These are phyloP conservation scores for Eudorina sp. DNA, from an alignment of 139 green algal genomes.

Conservation along the genomic window DNA sequence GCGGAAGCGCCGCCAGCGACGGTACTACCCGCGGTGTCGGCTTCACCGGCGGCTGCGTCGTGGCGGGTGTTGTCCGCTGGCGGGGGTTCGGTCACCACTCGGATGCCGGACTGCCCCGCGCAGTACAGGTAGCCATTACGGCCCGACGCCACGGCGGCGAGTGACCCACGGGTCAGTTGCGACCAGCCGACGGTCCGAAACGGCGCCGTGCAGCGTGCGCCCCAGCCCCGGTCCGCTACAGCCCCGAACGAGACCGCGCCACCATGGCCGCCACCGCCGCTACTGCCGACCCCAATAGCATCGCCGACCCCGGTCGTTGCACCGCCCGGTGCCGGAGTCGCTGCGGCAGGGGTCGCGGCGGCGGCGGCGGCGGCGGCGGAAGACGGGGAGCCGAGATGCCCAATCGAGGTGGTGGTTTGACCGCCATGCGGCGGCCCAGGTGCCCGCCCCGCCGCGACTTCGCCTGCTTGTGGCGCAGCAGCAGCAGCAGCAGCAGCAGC, in stretches of 20 bases:
- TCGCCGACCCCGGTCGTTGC: neutral
- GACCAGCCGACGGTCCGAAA: conserved; percentile 46
- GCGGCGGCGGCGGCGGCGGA: neutral
- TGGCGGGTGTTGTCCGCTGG: neutral
- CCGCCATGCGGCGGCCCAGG: neutral
- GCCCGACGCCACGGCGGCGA: conserved; percentile 16
- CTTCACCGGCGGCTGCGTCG: neutral
- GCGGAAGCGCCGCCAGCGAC: neutral
- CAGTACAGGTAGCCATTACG: conserved; percentile 54
- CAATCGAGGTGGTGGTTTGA: too few species aligned
- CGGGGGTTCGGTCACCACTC: conserved; percentile 57
- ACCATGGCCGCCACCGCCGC: neutral
- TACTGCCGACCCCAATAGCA: neutral
- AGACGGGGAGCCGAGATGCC: too few species aligned
- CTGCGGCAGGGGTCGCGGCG: neutral
- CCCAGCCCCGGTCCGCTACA: conserved; percentile 46
- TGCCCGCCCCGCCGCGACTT: neutral
- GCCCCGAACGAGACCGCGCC: neutral
- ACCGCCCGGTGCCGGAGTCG: neutral
- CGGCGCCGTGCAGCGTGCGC: neutral
- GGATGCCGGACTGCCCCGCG: conserved; percentile 58
- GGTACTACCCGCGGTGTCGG: neutral
- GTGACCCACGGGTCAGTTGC: conserved; percentile 15
- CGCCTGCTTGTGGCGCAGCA: neutral
- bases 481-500: neutral